Evolutionary conservation across 345 rosid species (phyloP).

Genomic region (Moringa oleifera): DNA sequence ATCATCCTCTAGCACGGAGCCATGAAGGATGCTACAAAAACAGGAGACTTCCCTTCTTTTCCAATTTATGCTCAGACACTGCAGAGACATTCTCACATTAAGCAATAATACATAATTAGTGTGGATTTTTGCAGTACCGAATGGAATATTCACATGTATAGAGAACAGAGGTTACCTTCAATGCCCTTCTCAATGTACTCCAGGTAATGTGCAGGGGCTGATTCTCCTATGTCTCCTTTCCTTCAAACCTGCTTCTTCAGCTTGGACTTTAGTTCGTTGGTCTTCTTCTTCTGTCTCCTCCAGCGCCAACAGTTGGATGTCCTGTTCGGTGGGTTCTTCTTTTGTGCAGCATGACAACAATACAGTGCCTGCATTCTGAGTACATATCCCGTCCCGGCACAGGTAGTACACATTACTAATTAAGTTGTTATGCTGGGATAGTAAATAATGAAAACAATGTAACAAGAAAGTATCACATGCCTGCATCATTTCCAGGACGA

Average conservation of each 20-base stretch:
- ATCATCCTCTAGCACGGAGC: conserved; percentile 49
- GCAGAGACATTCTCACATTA: conserved; percentile 13
- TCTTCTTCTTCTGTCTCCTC: conserved; percentile 39
- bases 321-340: conserved; percentile 30
- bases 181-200: conserved; percentile 33
- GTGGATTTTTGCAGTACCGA: too few species aligned
- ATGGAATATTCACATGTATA: too few species aligned
- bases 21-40: conserved; percentile 51
- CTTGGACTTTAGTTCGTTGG: conserved; percentile 14
- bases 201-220: conserved; percentile 13
- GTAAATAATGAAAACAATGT: too few species aligned
- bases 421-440: too few species aligned
- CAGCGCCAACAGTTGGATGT: conserved; percentile 41
- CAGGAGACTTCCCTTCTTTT: conserved; percentile 74
- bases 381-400: conserved; percentile 44
- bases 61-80: conserved; percentile 35
- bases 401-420: too few species aligned
- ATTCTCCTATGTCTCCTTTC: conserved; percentile 11
- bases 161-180: conserved; percentile 25
- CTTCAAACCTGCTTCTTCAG: conserved; percentile 16
- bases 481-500: too few species aligned
- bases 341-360: conserved; percentile 37
- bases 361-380: conserved; percentile 48
- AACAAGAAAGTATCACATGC: too few species aligned
- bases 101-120: too few species aligned